Base-by-base conservation (phyloP, 345 rosid genomes). In the Gossypium longicalyx region DNA sequence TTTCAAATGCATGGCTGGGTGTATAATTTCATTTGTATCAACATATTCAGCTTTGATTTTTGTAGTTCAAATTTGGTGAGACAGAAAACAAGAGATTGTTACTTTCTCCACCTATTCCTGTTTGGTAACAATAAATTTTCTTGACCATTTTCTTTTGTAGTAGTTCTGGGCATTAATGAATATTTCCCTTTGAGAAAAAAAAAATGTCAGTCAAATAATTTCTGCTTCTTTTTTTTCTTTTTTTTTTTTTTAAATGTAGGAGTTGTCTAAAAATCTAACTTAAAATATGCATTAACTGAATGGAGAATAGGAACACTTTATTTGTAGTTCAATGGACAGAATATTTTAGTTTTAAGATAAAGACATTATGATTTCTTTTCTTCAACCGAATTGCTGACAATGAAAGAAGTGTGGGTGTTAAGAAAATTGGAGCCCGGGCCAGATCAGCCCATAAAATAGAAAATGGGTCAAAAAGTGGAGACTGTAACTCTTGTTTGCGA, bases 11-110 rank as follows among this genome's bases (percentile, higher is more conserved):
- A 59, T 20, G 67, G 34, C 25, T 27, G 34, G 72, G 38, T 49
- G 52, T 19, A 17, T 75, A 49, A 22, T 23, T 38, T 76, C 17
- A 48, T 70, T 19, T 76, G 80, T 57, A 63, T 65, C 59, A 58
- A 48, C 19, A 70, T 72, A 19, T 70, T 23, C 8, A 65, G 48
- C 66, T 59, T 20, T 70, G 60, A 76, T 44, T 70, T 75, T 23
- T 78, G 23, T 48, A 19, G 77, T 56, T 54, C 58, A 20, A 54
- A 27, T 41, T 44, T 22, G 71, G 38, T 44, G 43, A 67, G 71
- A 25, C 61, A 3, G 17, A 54, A 62, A 34, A 71, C 38, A 22
- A 19, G 13, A 17, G 47, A 11, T 5, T 47, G 34, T 45, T 22
- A 22, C 19, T 67, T 47, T 67, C 41, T 22, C 22, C 49, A 8